Base-by-base conservation (phyloP, 305 asterid species). In the Fraxinus paxiana region DNA sequence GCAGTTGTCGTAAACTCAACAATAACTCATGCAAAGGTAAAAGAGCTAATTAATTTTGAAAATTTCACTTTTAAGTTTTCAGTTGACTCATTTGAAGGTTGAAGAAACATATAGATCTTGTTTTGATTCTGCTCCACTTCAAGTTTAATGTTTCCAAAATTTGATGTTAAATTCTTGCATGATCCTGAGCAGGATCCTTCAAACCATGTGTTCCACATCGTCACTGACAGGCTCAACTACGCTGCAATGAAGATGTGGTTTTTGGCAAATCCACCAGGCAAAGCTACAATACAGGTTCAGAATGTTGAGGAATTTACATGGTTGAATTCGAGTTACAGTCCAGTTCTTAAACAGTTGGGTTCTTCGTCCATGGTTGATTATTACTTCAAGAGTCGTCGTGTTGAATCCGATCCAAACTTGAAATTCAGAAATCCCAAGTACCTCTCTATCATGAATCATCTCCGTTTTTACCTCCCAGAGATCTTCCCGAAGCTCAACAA, bases 221-320 rank as follows among this genome's bases (percentile, higher is more conserved):
- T 93, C 35, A 93, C 97, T 0, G 91, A 90, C 75, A 84, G 89
- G 71, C 86, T 90, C 28, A 90, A 89, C 80, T 89, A 90, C 35
- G 97, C 93, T 22, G 89, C 90, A 17, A 92, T 92, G 95, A 91
- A 84, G 75, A 92, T 92, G 88, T 93, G 97, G 95, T 93, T 93
- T 82, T 80, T 90, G 77, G 80, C 87, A 54, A 90, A 90, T 71
- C 92, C 92, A 65, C 91, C 89, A 10, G 90, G 90, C 79, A 88
- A 87, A 54, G 93, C 93, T 65, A 87, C 90, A 3, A 82, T 92
- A 69, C 91, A 92, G 63, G 93, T 93, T 37, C 94, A 90, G 81
- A 92, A 90, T 59, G 78, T 93, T n/a, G 95, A 93, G 80, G 92
- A 88, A 56, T 92, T 93, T 81, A 80, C 87, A 34, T 92, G 97